Percentiles rank a stretch among this genome's conserved stretches.
phyloP scores from a whole-genome alignment of 2,329 filamentous ascomycete genomes.

The Colletotrichum sp. region DNA sequence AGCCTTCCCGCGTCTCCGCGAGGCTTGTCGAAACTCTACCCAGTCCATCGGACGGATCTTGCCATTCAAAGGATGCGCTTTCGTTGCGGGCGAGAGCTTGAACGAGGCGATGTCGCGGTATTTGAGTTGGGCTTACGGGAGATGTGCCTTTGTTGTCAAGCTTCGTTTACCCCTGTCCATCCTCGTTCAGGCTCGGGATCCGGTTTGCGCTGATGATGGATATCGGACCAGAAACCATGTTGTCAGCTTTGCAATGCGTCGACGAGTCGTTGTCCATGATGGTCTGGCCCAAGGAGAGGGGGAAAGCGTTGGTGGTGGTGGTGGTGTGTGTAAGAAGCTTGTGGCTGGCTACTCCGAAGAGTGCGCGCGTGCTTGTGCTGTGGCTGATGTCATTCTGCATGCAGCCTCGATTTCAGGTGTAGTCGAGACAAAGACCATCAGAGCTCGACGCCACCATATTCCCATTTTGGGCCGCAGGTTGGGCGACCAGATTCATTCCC shows the following conservation, averaged over 20 bases:
- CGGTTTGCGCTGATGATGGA: not conserved
- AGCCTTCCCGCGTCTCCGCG: not conserved
- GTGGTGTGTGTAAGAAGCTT: not conserved
- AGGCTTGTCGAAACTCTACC: not conserved
- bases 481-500: not conserved
- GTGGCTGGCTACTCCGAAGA: not conserved
- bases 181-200: not conserved
- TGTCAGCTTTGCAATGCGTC: not conserved
- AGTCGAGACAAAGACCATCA: not conserved
- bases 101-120: not conserved
- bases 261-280: not conserved
- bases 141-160: not conserved
- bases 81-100: not conserved
- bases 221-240: not conserved
- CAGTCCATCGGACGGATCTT: not conserved
- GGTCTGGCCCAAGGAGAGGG: not conserved
- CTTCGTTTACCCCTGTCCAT: not conserved
- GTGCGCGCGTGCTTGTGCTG: not conserved
- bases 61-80: not conserved
- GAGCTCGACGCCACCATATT: not conserved
- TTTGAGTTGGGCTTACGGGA: not conserved
- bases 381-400: constrained; percentile 2
- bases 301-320: not conserved
- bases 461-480: not conserved
- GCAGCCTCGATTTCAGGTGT: not conserved